These are phyloP conservation scores for Hypomyces perniciosus DNA, from an alignment of 2,329 filamentous ascomycete species.

Conservation along the genomic window DNA sequence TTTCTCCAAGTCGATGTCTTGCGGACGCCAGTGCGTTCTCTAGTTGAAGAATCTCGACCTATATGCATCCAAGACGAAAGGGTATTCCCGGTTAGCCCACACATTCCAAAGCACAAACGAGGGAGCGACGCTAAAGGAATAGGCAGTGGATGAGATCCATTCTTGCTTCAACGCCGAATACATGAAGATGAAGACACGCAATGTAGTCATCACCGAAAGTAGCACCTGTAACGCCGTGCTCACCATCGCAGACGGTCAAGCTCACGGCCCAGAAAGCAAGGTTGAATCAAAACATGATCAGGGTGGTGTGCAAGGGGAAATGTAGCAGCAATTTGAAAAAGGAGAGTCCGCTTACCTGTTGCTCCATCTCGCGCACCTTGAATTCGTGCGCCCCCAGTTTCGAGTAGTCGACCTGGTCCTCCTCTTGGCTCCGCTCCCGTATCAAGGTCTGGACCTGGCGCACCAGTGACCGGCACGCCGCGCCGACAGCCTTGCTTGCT, in stretches of 20 bases:
- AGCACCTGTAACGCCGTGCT: no score
- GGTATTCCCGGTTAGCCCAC: conserved; percentile 7
- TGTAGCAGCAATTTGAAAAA: neutral
- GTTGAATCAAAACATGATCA: neutral
- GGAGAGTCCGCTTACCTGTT: conserved; percentile 63
- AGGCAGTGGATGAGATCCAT: no score
- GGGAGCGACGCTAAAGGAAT: no score
- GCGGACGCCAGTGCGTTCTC: conserved; percentile 80
- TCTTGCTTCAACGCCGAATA: no score
- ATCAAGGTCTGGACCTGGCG: conserved; percentile 94
- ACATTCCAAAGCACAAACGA: conserved; percentile 2
- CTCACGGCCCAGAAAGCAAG: neutral
- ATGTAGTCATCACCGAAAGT: no score
- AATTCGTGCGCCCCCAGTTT: conserved; percentile 92
- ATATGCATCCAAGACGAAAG: conserved; percentile 3
- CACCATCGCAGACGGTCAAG: no score
- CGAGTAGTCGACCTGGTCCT: conserved; percentile 80
- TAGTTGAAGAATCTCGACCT: conserved; percentile 96
- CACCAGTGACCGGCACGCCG: conserved; percentile 80
- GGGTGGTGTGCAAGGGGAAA: neutral
- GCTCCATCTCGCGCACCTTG: conserved; percentile 98
- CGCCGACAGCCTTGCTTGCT: conserved; percentile 87
- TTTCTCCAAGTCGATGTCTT: conserved; percentile 81
- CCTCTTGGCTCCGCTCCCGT: conserved; percentile 73
- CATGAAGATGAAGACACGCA: no score